These are phyloP conservation scores for Candida dendrica DNA, from an alignment of 805 yeast genomes.

Conservation along the genomic window DNA sequence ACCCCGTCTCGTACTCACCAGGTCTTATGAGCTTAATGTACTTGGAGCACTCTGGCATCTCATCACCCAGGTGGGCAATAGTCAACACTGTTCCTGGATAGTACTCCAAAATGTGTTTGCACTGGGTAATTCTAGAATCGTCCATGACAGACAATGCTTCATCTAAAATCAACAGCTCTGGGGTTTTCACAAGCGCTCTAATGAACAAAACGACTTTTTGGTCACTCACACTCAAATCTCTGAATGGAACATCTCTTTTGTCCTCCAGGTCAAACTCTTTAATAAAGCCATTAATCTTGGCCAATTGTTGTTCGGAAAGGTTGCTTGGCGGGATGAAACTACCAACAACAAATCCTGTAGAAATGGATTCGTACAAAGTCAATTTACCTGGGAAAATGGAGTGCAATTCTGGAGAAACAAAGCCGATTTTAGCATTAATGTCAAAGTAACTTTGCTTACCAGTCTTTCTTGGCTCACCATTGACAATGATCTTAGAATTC, in stretches of 20 bases:
- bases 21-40: slow-evolving; percentile 26
- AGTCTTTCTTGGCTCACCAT: slow-evolving; percentile 62
- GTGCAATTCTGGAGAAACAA: slow-evolving; percentile 88
- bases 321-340: slow-evolving; percentile 43
- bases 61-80: slow-evolving; percentile 76
- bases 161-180: slow-evolving; percentile 73
- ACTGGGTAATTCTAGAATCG: slow-evolving; percentile 45
- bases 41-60: slow-evolving; percentile 66
- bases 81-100: slow-evolving; percentile 69
- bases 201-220: slow-evolving; percentile 75
- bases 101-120: slow-evolving; percentile 41
- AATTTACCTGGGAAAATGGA: slow-evolving; percentile 64
- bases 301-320: slow-evolving; percentile 29
- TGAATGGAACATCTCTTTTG: slow-evolving; percentile 35
- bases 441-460: slow-evolving; percentile 75
- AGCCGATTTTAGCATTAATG: slow-evolving; percentile 73
- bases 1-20: slow-evolving; percentile 27
- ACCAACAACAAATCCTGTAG: slow-evolving; percentile 74
- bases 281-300: slow-evolving; percentile 37
- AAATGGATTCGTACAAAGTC: slow-evolving; percentile 48
- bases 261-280: slow-evolving; percentile 36
- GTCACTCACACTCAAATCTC: slow-evolving; percentile 53
- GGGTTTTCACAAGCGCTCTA: slow-evolving; percentile 72
- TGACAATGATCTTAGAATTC: slow-evolving; percentile 58
- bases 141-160: slow-evolving; percentile 94